Evolutionary conservation across 179 eudicot genomes (phyloP).

Genomic region (Corrigiola litoralis): DNA sequence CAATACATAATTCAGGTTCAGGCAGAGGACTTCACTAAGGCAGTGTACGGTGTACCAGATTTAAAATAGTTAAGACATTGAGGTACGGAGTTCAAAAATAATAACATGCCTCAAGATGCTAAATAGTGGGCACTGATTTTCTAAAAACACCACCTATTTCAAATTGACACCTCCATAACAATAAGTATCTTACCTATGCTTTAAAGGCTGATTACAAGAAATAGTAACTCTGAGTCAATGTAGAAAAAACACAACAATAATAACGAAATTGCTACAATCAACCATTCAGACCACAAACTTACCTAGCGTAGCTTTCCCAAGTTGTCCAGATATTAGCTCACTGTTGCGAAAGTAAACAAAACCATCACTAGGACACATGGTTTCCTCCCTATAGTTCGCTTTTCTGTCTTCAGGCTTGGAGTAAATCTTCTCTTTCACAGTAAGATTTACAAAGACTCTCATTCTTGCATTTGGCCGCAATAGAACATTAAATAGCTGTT

Average conservation of each 20-base stretch:
- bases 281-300: slow-evolving; percentile 19
- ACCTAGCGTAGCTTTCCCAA: slow-evolving; percentile 96
- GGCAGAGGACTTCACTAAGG: no score
- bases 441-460: slow-evolving; percentile 80
- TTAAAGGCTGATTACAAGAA: no score
- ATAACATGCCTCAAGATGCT: no score
- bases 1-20: no score
- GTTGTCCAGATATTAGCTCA: slow-evolving; percentile 85
- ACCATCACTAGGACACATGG: slow-evolving; percentile 81
- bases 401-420: slow-evolving; percentile 27
- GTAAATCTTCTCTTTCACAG: slow-evolving; percentile 68
- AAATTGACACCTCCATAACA: no score
- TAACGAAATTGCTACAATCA: not conserved
- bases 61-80: no score
- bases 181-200: no score
- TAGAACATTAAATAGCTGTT: slow-evolving; percentile 78
- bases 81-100: no score
- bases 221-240: no score
- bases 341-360: slow-evolving; percentile 92
- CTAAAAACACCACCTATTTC: no score
- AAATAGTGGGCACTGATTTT: no score
- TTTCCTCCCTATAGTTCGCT: slow-evolving; percentile 34
- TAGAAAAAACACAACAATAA: not conserved
- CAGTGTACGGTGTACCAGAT: no score
- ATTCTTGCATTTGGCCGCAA: slow-evolving; percentile 72